Percentiles rank a stretch among this genome's conserved stretches.
Conservation (phyloP, 2,329 filamentous ascomycete genomes). For the Aspergillus hiratsukae region DNA sequence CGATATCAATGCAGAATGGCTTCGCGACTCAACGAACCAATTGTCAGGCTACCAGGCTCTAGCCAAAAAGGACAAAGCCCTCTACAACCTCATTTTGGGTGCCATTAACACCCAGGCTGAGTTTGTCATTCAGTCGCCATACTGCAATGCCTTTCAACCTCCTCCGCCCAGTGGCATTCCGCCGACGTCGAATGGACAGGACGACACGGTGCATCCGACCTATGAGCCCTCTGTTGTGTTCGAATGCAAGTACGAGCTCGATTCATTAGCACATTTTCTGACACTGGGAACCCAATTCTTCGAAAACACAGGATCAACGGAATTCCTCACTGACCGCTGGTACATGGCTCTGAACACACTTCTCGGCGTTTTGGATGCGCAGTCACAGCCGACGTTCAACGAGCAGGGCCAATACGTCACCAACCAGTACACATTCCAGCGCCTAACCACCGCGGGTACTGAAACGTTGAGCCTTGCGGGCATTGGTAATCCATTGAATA, state of each 20-base stretch:
- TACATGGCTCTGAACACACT: slow-evolving; percentile 70
- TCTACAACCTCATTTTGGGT: slow-evolving; percentile 77
- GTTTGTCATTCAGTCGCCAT: slow-evolving; percentile 89
- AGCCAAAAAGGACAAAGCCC: slow-evolving; percentile 71
- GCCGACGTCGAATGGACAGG: slow-evolving; percentile 71
- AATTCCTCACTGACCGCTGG: slow-evolving; percentile 77
- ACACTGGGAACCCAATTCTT: slow-evolving; percentile 82
- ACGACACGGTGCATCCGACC: slow-evolving; percentile 76
- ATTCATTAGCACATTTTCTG: slow-evolving; percentile 89
- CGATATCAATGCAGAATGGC: slow-evolving; percentile 89
- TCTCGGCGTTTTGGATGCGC: slow-evolving; percentile 68
- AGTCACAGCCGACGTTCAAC: slow-evolving; percentile 78
- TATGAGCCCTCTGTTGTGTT: slow-evolving; percentile 86
- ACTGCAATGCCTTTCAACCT: slow-evolving; percentile 98
- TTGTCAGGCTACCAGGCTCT: slow-evolving; percentile 82
- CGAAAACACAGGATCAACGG: slow-evolving; percentile 69
- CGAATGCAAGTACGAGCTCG: slow-evolving; percentile 98
- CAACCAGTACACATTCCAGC: slow-evolving; percentile 85
- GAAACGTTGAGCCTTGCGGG: slow-evolving; percentile 82
- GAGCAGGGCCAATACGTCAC: slow-evolving; percentile 59
- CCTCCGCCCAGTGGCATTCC: slow-evolving; percentile 74
- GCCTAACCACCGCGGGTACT: slow-evolving; percentile 73
- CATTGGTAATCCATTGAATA: slow-evolving; percentile 84
- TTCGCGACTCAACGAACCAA: slow-evolving; percentile 91
- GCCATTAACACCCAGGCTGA: slow-evolving; percentile 96